Conservation (phyloP, 2,329 filamentous ascomycete genomes). For the Drechslera avenae region DNA sequence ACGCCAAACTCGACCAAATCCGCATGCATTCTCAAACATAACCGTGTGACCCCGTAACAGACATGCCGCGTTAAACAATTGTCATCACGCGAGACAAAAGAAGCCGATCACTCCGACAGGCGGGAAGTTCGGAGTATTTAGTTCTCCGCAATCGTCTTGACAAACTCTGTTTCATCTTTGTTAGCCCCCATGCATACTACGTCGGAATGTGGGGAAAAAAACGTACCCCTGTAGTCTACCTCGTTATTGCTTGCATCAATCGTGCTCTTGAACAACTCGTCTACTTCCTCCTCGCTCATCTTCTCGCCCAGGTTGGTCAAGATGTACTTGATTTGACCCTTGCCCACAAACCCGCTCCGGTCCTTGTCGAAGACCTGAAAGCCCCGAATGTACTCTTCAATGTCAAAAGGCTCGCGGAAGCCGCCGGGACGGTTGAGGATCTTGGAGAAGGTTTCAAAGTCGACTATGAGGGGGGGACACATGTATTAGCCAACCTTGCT, state of each 20-base stretch:
- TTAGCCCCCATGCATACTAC: not conserved
- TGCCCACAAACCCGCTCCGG: conserved; percentile 95
- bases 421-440: conserved; percentile 96
- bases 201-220: not conserved
- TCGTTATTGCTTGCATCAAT: conserved; percentile 95
- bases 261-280: conserved; percentile 91
- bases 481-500: conserved; percentile 5
- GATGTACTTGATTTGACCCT: conserved; percentile 97
- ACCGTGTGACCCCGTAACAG: conserved; percentile 31
- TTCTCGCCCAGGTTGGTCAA: conserved; percentile 98
- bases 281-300: conserved; percentile 98
- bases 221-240: conserved; percentile 93
- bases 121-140: conserved; percentile 18
- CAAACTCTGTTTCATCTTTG: conserved; percentile 36
- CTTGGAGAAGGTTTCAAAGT: conserved; percentile 96
- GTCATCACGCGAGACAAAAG: not conserved
- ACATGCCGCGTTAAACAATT: conserved; percentile 19
- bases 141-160: conserved; percentile 50
- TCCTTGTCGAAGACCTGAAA: conserved; percentile 99
- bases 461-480: conserved; percentile 70
- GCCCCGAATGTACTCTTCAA: conserved; percentile 96
- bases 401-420: conserved; percentile 97
- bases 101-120: not conserved
- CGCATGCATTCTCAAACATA: conserved; percentile 30
- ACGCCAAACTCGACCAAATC: conserved; percentile 32